A percentile compares a stretch with the other conserved stretches of the same genome.
phyloP scores from a whole-genome alignment of 306 rosid species.

The Dryas alaskensis region DNA sequence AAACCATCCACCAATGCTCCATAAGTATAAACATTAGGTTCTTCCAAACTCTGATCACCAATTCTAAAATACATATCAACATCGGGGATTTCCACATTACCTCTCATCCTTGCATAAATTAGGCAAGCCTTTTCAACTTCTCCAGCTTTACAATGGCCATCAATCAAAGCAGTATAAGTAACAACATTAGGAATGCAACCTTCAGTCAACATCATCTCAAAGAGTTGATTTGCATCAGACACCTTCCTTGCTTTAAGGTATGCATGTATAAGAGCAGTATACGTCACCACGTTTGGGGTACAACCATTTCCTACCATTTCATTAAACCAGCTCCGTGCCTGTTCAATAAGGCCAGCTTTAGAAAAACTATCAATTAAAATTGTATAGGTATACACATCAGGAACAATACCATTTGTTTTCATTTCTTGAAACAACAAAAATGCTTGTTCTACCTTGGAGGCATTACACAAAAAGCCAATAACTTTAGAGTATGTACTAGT shows the following conservation, averaged over 20 bases:
- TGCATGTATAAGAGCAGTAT: conserved; percentile 80
- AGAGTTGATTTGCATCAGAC: conserved; percentile 59
- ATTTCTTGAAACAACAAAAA: conserved; percentile 67
- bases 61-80: conserved; percentile 66
- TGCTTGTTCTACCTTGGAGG: conserved; percentile 75
- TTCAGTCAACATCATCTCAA: conserved; percentile 65
- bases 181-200: conserved; percentile 78
- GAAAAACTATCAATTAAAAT: conserved; percentile 76
- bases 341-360: conserved; percentile 76
- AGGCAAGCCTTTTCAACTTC: conserved; percentile 70
- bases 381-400: conserved; percentile 80
- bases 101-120: conserved; percentile 72
- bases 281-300: conserved; percentile 77
- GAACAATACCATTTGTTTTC: conserved; percentile 67
- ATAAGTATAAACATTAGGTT: conserved; percentile 66
- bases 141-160: conserved; percentile 82
- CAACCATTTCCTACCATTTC: conserved; percentile 79
- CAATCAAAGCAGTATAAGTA: conserved; percentile 78
- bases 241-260: conserved; percentile 73
- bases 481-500: conserved; percentile 77
- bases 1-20: conserved; percentile 94
- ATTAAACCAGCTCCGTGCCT: conserved; percentile 70
- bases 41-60: conserved; percentile 31
- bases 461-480: conserved; percentile 69
- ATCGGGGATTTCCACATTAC: conserved; percentile 48